Evolutionary conservation across 148 eudicot species (phyloP), one percentile per base, ranked within the genome.

Genomic region (Oxyria digyna): DNA sequence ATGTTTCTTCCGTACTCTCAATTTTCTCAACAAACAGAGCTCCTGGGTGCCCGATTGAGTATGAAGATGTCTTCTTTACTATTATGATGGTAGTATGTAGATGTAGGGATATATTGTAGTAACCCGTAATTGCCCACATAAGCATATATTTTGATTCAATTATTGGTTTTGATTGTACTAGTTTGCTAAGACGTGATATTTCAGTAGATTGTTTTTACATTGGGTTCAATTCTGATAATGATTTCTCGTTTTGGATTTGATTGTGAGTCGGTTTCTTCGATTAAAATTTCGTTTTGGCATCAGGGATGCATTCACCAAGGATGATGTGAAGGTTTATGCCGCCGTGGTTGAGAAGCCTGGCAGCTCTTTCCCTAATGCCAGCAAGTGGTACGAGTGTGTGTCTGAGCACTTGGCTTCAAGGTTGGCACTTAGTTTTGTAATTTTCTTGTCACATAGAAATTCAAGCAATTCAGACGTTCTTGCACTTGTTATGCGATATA

Each of bases 311-410:
- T 33, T 84, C 26, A 80, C 86, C 0, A 84, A 82, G 62, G 91
- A 86, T 76, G 91, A 86, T 71, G 69, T 84, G 13, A 86, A 82
- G 82, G 91, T 86, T 1, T 86, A 74, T 42, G 83, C 82, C 0
- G 84, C 83, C 27, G 81, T 86, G 72, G 52, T 26, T 54, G 78
- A 42, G 74, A 74, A 80, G 69, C 86, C 87, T 10, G 78, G 38
- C 4, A 83, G 81, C 72, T 64, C 55, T 5, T 86, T 64, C 69
- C 83, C 87, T 15, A 86, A 75, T 73, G 91, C 80, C 21, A 69
- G 80, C 74, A 76, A 80, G 84, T 91, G 97, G 97, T 91, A 84
- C 67, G 73, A 73, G 11, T 12, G 71, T 14, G 84, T 91, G 3
- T 78, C 87, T 15, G 72, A 83, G 18, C 67, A 77, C 57, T 86